phyloP scores from a whole-genome alignment of 106 monocot genomes.

The Allium fistulosum region DNA sequence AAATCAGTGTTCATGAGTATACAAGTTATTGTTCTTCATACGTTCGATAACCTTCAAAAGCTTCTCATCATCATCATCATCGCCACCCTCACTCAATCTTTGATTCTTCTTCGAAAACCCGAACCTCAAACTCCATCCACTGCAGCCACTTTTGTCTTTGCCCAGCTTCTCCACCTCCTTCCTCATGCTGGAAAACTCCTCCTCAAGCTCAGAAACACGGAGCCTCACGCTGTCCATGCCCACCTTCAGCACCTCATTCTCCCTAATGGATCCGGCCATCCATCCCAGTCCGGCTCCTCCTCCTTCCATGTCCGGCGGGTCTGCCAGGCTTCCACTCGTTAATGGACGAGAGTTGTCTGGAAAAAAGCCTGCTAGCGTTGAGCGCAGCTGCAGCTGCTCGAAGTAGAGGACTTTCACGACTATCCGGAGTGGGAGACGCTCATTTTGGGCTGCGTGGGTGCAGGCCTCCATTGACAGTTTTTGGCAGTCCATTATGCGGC shows the following conservation, averaged over 20 bases:
- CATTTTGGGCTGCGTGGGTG: slow-evolving; percentile 54
- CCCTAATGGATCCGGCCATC: neutral
- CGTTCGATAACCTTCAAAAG: slow-evolving; percentile 5
- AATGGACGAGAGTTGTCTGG: slow-evolving; percentile 28
- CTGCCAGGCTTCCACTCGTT: slow-evolving; percentile 12
- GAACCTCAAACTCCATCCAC: slow-evolving; percentile 22
- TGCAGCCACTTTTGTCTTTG: slow-evolving; percentile 16
- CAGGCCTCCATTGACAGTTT: slow-evolving; percentile 56
- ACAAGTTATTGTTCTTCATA: slow-evolving; percentile 1
- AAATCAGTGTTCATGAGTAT: too few species aligned
- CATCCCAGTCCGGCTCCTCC: slow-evolving; percentile 18
- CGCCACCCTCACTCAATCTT: slow-evolving; percentile 12
- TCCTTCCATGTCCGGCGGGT: neutral
- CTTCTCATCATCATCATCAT: slow-evolving; percentile 6
- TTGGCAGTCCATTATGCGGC: slow-evolving; percentile 46
- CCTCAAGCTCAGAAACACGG: slow-evolving; percentile 49
- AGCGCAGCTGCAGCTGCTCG: slow-evolving; percentile 51
- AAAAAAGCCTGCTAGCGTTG: slow-evolving; percentile 44
- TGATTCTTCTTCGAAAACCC: slow-evolving; percentile 29
- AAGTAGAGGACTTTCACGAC: slow-evolving; percentile 52
- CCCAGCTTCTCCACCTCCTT: slow-evolving; percentile 47
- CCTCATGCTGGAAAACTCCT: slow-evolving; percentile 50
- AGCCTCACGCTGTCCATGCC: slow-evolving; percentile 32
- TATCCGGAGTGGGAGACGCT: slow-evolving; percentile 47
- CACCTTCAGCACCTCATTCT: slow-evolving; percentile 25